A percentile compares a stretch with the other conserved stretches of the same genome.
phyloP scores from a whole-genome alignment of 2,329 filamentous ascomycete species.

The Paraconiothyrium sp. region DNA sequence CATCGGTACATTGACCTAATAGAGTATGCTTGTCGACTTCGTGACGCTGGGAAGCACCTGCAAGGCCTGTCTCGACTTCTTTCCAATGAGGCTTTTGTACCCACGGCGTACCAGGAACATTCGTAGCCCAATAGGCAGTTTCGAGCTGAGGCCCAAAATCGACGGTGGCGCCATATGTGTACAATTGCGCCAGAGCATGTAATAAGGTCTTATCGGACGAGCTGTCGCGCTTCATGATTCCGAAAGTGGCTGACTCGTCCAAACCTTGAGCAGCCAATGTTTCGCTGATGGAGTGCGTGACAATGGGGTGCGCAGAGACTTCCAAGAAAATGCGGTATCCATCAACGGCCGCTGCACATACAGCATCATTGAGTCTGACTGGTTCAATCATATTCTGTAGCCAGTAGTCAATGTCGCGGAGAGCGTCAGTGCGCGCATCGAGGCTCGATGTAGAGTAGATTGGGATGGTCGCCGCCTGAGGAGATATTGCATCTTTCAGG shows the following conservation, averaged over 20 bases:
- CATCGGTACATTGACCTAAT: constrained; percentile 22
- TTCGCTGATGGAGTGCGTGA: constrained; percentile 55
- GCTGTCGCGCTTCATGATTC: constrained; percentile 44
- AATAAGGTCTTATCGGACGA: constrained; percentile 38
- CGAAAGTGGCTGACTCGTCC: constrained; percentile 43
- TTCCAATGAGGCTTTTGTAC: constrained; percentile 33
- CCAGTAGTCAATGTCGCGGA: constrained; percentile 50
- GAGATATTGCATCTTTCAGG: constrained; percentile 21
- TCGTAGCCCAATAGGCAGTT: constrained; percentile 18
- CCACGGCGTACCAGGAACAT: constrained; percentile 39
- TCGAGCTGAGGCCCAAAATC: constrained; percentile 30
- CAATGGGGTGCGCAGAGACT: constrained; percentile 54
- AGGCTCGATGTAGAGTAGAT: constrained; percentile 50
- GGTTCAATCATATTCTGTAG: constrained; percentile 52
- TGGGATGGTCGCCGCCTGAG: constrained; percentile 28
- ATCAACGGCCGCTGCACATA: constrained; percentile 50
- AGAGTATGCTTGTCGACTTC: constrained; percentile 28
- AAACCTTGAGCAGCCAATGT: constrained; percentile 46
- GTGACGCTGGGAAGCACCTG: constrained; percentile 18
- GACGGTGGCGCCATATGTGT: constrained; percentile 41
- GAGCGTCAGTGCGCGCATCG: constrained; percentile 33
- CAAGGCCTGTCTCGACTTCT: constrained; percentile 18
- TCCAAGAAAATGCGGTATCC: constrained; percentile 54
- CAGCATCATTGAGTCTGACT: constrained; percentile 49
- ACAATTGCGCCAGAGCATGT: constrained; percentile 40